Conservation (phyloP, 768 basidiomycete genomes). For the Ramaria sp. region DNA sequence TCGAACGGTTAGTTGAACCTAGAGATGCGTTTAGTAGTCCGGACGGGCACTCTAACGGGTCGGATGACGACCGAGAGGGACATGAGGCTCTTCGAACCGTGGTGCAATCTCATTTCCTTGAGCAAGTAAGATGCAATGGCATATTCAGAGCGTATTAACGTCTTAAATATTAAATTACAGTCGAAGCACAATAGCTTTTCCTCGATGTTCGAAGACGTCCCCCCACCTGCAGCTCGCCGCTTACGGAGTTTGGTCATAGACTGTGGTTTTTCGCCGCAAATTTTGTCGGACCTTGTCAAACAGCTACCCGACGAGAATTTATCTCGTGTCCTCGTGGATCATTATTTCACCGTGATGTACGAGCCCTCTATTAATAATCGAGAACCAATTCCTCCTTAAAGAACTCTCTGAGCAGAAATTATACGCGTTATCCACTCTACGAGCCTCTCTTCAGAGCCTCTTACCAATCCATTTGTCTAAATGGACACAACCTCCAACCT, state of each 20-base stretch:
- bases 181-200: slow-evolving; percentile 5
- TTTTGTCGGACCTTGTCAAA: slow-evolving; percentile 79
- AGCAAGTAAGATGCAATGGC: background rate
- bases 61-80: background rate
- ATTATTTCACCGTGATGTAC: slow-evolving; percentile 69
- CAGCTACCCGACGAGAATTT: slow-evolving; percentile 74
- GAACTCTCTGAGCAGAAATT: slow-evolving; percentile 47
- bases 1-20: background rate
- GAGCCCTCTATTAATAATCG: slow-evolving; percentile 15
- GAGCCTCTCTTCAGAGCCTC: slow-evolving; percentile 71
- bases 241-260: slow-evolving; percentile 80
- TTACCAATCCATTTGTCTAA: slow-evolving; percentile 51
- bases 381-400: too few species aligned
- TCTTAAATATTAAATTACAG: background rate
- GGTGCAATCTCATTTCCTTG: background rate
- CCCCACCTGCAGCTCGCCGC: slow-evolving; percentile 69
- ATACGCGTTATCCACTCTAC: slow-evolving; percentile 87
- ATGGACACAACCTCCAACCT: slow-evolving; percentile 56
- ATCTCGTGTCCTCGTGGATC: slow-evolving; percentile 70
- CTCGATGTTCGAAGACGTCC: slow-evolving; percentile 14
- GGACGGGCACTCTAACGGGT: background rate
- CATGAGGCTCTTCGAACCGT: background rate
- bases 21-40: slow-evolving; percentile 5
- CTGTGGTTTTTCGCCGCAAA: slow-evolving; percentile 85
- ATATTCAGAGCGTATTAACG: background rate